Conservation (phyloP, 441 rosid species). For the Lepidium campestre region DNA sequence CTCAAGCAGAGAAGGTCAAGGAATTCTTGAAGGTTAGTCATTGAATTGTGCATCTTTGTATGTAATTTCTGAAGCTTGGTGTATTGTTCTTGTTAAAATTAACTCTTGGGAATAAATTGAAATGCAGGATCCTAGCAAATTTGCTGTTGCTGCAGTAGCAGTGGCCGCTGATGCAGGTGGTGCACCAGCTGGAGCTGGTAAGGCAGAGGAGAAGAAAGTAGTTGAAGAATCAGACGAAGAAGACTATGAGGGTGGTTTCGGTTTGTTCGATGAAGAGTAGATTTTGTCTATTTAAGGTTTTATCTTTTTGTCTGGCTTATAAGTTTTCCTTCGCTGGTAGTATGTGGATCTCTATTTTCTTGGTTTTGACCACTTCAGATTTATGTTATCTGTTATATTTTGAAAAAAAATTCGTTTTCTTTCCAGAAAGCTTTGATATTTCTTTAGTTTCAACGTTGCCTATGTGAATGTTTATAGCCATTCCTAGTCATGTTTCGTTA, state of each 20-base stretch:
- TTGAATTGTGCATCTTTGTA: background rate
- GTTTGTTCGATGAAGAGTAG: slow-evolving; percentile 57
- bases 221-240: slow-evolving; percentile 87
- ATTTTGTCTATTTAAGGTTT: background rate
- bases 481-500: background rate
- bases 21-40: slow-evolving; percentile 38
- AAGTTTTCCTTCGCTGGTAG: slow-evolving; percentile 14
- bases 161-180: slow-evolving; percentile 27
- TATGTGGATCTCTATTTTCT: slow-evolving; percentile 1
- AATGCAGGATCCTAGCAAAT: slow-evolving; percentile 53
- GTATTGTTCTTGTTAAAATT: background rate
- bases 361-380: slow-evolving; percentile 11
- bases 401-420: background rate
- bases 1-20: slow-evolving; percentile 45
- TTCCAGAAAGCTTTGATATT: background rate
- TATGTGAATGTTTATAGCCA: background rate
- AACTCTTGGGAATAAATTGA: background rate
- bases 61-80: background rate
- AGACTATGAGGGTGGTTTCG: slow-evolving; percentile 52
- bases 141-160: slow-evolving; percentile 32
- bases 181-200: slow-evolving; percentile 23
- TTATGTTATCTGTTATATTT: slow-evolving; percentile 3
- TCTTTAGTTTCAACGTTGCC: background rate
- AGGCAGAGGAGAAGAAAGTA: slow-evolving; percentile 42
- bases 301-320: slow-evolving; percentile 14